Conservation (phyloP, 371 early-diverging fungal species). For the Apophysomyces ossiformis region DNA sequence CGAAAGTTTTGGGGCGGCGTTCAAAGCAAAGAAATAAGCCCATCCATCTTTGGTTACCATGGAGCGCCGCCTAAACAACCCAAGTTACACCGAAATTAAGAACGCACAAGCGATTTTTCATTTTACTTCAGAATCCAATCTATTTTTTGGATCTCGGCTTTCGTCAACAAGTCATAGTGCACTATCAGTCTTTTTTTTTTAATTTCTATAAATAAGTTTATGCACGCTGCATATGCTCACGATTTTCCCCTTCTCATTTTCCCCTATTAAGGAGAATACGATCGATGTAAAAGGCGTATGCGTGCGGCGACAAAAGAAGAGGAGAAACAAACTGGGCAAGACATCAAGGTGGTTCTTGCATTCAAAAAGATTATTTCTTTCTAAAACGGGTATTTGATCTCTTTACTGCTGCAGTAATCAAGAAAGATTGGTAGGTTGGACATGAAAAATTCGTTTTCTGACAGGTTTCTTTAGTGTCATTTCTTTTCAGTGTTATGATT, state of each 20-base stretch:
- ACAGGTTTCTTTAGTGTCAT: slow-evolving; percentile 4
- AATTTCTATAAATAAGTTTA: slow-evolving; percentile 4
- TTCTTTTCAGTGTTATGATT: background rate
- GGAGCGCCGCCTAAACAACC: background rate
- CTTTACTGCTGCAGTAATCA: background rate
- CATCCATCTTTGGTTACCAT: background rate
- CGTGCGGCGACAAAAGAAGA: too few species aligned
- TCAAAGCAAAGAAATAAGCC: too few species aligned
- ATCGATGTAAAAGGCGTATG: background rate
- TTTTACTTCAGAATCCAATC: background rate
- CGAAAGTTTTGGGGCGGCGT: background rate
- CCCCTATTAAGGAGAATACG: slow-evolving; percentile 7
- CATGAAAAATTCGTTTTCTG: background rate
- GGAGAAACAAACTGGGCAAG: background rate
- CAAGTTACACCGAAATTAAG: background rate
- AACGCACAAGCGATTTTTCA: slow-evolving; percentile 10
- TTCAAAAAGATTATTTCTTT: background rate
- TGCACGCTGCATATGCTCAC: slow-evolving; percentile 8
- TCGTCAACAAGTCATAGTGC: background rate
- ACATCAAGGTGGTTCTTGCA: background rate
- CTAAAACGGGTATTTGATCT: slow-evolving; percentile 4
- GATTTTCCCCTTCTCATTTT: background rate
- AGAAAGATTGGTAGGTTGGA: too few species aligned
- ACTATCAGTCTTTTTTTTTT: background rate
- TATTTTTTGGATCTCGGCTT: too few species aligned